These are phyloP conservation scores for Pezicula radicicola DNA, from an alignment of 2,329 filamentous ascomycete species.

Conservation along the genomic window DNA sequence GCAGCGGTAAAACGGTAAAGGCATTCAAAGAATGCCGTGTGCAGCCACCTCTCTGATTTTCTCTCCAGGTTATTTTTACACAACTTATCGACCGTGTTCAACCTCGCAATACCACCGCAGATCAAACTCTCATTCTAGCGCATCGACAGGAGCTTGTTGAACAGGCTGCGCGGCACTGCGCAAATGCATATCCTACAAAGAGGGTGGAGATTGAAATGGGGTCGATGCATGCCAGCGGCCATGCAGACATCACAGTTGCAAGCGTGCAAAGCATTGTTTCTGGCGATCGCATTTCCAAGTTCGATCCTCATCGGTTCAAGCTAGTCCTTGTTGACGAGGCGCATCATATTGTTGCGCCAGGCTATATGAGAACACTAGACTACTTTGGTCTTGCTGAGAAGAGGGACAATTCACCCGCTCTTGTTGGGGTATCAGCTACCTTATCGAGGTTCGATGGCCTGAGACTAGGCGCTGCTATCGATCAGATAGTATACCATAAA, in stretches of 20 bases:
- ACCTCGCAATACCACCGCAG: conserved; percentile 51
- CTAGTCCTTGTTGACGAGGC: conserved; percentile 93
- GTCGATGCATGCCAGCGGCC: conserved; percentile 68
- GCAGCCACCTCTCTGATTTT: conserved; percentile 7
- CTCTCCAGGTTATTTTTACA: conserved; percentile 81
- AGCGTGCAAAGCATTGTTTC: conserved; percentile 84
- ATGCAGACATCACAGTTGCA: conserved; percentile 89
- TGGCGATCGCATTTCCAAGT: conserved; percentile 74
- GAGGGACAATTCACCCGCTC: conserved; percentile 51
- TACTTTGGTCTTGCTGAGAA: conserved; percentile 70
- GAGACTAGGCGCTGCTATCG: conserved; percentile 78
- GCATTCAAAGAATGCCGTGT: not conserved
- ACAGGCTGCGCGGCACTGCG: conserved; percentile 86
- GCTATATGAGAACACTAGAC: conserved; percentile 72
- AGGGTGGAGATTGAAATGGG: conserved; percentile 92
- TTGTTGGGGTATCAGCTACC: conserved; percentile 89
- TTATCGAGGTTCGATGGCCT: conserved; percentile 79
- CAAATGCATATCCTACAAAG: conserved; percentile 74
- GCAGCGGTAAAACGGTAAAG: conserved; percentile 80
- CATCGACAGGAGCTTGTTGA: conserved; percentile 93
- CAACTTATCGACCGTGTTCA: conserved; percentile 81
- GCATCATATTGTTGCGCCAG: conserved; percentile 87
- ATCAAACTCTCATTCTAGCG: conserved; percentile 84
- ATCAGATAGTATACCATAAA: conserved; percentile 95
- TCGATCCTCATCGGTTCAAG: conserved; percentile 77